These are phyloP conservation scores for Symmetrospora coprosmae DNA, from an alignment of 768 basidiomycete species.

Conservation along the genomic window DNA sequence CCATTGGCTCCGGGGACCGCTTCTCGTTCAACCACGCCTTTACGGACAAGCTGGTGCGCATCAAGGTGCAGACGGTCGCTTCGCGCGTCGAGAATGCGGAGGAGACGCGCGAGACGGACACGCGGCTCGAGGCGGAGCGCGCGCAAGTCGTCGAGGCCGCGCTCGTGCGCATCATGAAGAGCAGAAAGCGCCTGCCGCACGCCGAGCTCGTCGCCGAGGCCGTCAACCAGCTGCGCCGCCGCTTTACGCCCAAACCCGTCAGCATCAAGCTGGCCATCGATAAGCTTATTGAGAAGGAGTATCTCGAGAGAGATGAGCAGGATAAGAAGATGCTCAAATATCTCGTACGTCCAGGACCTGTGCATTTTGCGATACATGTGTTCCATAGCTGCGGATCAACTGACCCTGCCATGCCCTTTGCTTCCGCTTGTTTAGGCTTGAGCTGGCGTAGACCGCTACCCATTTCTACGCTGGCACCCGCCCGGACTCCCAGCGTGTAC, in stretches of 20 bases:
- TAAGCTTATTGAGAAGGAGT: constrained; percentile 88
- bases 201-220: constrained; percentile 82
- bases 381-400: too few relatives aligned
- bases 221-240: constrained; percentile 62
- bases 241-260: constrained; percentile 74
- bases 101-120: constrained; percentile 78
- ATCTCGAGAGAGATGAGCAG: constrained; percentile 75
- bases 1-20: constrained; percentile 57
- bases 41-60: constrained; percentile 62
- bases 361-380: too few relatives aligned
- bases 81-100: constrained; percentile 71
- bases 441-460: too few relatives aligned
- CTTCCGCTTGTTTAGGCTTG: too few relatives aligned
- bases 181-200: constrained; percentile 73
- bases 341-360: constrained; percentile 11
- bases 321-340: constrained; percentile 29
- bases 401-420: too few relatives aligned
- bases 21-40: constrained; percentile 85
- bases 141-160: constrained; percentile 89
- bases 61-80: constrained; percentile 83
- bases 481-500: too few relatives aligned
- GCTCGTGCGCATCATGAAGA: constrained; percentile 95
- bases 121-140: constrained; percentile 80
- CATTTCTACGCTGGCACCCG: too few relatives aligned
- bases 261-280: constrained; percentile 90